A percentile compares a stretch with the other conserved stretches of the same genome.
phyloP scores from a whole-genome alignment of 306 rosid genomes.

The Inga leiocalycina region DNA sequence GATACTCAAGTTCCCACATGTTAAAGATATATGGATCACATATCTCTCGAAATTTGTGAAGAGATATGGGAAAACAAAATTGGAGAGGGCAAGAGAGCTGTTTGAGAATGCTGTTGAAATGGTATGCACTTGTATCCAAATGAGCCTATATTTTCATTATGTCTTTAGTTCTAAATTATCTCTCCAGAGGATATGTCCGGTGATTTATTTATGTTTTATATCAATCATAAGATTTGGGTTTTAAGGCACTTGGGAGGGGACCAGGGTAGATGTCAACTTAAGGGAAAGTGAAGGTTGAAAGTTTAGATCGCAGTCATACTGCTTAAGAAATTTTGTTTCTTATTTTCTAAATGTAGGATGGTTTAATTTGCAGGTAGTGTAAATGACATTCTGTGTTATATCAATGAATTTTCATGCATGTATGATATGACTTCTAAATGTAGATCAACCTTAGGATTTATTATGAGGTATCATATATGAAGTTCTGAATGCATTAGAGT shows the following conservation, averaged over 20 bases:
- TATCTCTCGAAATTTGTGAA: slow-evolving; percentile 89
- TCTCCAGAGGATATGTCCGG: not conserved
- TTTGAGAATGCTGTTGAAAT: slow-evolving; percentile 88
- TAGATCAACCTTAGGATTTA: not conserved
- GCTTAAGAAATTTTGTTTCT: not conserved
- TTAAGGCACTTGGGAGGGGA: too few species aligned
- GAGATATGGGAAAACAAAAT: slow-evolving; percentile 83
- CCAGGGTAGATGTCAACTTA: not conserved
- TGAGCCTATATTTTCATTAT: not conserved
- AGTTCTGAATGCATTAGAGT: not conserved
- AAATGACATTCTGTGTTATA: not conserved
- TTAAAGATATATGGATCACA: slow-evolving; percentile 92
- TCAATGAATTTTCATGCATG: not conserved
- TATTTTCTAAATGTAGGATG: not conserved
- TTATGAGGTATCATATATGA: slow-evolving; percentile 1
- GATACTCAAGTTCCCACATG: slow-evolving; percentile 95
- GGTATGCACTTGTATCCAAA: slow-evolving; percentile 46
- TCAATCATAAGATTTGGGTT: not conserved
- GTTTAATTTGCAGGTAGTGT: not conserved
- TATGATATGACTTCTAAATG: not conserved
- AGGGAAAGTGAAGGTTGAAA: not conserved
- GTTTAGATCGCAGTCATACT: not conserved
- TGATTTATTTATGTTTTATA: not conserved
- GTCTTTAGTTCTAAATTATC: not conserved
- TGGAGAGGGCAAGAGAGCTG: slow-evolving; percentile 93